A percentile compares a stretch with the other conserved stretches of the same genome.
phyloP scores from a whole-genome alignment of 495 filamentous ascomycete genomes.

The Amorphotheca resinae region DNA sequence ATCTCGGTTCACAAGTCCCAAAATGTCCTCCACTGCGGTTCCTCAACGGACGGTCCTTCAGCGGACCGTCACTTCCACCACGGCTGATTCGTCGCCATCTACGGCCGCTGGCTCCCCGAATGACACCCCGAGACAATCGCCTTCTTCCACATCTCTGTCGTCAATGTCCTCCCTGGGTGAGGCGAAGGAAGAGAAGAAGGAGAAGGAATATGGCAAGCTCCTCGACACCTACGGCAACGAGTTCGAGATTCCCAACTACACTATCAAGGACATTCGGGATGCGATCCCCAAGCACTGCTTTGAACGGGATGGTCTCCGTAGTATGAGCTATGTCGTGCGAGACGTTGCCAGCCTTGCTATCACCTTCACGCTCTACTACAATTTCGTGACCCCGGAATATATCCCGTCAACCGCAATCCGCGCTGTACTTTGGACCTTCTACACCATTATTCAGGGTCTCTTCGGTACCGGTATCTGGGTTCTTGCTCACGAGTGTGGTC shows the following conservation, averaged over 20 bases:
- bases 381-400: slow-evolving; percentile 44
- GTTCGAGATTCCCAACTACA: slow-evolving; percentile 63
- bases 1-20: too few species aligned
- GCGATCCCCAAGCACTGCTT: slow-evolving; percentile 78
- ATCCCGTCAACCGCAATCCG: slow-evolving; percentile 46
- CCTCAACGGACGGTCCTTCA: slow-evolving; percentile 41
- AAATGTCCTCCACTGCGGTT: slow-evolving; percentile 50
- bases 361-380: slow-evolving; percentile 57
- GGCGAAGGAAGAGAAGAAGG: too few species aligned
- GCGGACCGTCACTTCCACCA: slow-evolving; percentile 36
- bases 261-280: slow-evolving; percentile 68
- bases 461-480: slow-evolving; percentile 77
- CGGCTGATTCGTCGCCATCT: slow-evolving; percentile 40
- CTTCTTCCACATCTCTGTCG: slow-evolving; percentile 83
- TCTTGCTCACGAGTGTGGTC: slow-evolving; percentile 78
- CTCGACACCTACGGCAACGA: slow-evolving; percentile 63
- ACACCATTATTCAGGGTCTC: slow-evolving; percentile 63
- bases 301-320: slow-evolving; percentile 50
- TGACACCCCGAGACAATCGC: slow-evolving; percentile 60
- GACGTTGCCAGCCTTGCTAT: slow-evolving; percentile 49
- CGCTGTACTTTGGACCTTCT: slow-evolving; percentile 48
- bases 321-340: slow-evolving; percentile 55
- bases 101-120: slow-evolving; percentile 51
- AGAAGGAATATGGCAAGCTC: slow-evolving; percentile 38
- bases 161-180: slow-evolving; percentile 60